These are phyloP conservation scores for Carex arenaria DNA, from an alignment of 202 grass and related monocot species.

Conservation along the genomic window DNA sequence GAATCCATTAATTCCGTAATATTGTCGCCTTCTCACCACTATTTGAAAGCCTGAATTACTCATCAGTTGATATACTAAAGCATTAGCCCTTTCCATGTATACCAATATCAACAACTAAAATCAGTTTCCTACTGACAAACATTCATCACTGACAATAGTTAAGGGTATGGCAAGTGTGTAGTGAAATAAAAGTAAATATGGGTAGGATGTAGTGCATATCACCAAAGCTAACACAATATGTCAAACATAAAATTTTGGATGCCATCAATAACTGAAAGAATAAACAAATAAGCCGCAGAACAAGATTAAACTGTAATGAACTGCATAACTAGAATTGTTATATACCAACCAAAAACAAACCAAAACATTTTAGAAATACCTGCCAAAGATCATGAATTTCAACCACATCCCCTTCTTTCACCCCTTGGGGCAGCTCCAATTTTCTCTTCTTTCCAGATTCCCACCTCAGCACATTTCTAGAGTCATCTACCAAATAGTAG, in stretches of 20 bases:
- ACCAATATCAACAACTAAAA: background rate
- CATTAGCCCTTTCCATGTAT: background rate
- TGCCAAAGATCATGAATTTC: constrained; percentile 92
- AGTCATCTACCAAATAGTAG: constrained; percentile 79
- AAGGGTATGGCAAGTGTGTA: background rate
- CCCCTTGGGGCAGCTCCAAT: constrained; percentile 51
- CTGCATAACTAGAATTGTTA: background rate
- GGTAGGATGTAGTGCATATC: background rate
- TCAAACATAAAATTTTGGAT: background rate
- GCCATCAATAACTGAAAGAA: background rate
- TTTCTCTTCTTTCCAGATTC: constrained; percentile 73
- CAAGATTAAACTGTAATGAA: background rate
- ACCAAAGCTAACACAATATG: background rate
- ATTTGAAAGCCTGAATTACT: background rate
- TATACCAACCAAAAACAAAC: background rate
- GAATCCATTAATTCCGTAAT: background rate
- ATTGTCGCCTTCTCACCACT: background rate
- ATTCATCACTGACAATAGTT: background rate
- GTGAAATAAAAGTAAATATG: background rate
- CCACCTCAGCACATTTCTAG: constrained; percentile 66
- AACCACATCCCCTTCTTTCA: constrained; percentile 53
- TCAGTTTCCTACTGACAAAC: background rate
- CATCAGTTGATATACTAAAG: background rate
- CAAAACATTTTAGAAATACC: constrained; percentile 36
- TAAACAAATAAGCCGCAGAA: background rate